Conservation (phyloP, 352 stramenopile species). For the Globisporangium emineosum region DNA sequence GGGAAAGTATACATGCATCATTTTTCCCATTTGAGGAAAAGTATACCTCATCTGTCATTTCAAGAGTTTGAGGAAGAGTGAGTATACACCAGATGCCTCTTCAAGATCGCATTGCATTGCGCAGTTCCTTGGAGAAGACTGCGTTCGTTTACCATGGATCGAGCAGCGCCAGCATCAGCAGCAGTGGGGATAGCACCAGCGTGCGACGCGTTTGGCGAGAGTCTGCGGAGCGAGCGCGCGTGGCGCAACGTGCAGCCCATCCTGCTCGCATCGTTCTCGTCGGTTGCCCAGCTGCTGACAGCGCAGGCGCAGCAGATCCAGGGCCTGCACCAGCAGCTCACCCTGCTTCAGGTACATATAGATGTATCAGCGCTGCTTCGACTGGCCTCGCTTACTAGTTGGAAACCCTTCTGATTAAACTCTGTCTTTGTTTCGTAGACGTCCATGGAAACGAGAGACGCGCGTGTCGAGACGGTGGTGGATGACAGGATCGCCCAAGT, state of each 20-base stretch:
- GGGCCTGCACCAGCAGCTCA: conserved; percentile 10
- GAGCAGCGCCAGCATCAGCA: neutral
- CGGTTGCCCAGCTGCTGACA: conserved; percentile 34
- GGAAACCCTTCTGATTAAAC: neutral
- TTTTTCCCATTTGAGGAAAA: too few relatives aligned
- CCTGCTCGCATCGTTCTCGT: conserved; percentile 37
- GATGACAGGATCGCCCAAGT: neutral
- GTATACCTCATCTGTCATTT: too few relatives aligned
- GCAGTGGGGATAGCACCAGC: neutral
- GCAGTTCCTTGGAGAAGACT: too few relatives aligned
- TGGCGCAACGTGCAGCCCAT: conserved; percentile 68
- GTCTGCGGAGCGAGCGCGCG: conserved; percentile 39
- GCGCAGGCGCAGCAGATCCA: conserved; percentile 32
- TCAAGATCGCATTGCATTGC: too few relatives aligned
- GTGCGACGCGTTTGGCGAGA: conserved; percentile 16
- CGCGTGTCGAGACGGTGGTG: neutral
- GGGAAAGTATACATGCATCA: too few relatives aligned
- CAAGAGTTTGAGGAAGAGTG: too few relatives aligned
- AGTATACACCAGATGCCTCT: too few relatives aligned
- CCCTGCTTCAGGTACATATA: conserved; percentile 1
- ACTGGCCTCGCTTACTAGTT: too few relatives aligned
- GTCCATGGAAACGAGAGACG: neutral
- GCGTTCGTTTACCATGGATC: too few relatives aligned
- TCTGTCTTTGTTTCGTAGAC: neutral
- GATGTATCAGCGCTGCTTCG: too few relatives aligned